phyloP scores from a whole-genome alignment of 345 rosid genomes.

The Litchi chinensis region DNA sequence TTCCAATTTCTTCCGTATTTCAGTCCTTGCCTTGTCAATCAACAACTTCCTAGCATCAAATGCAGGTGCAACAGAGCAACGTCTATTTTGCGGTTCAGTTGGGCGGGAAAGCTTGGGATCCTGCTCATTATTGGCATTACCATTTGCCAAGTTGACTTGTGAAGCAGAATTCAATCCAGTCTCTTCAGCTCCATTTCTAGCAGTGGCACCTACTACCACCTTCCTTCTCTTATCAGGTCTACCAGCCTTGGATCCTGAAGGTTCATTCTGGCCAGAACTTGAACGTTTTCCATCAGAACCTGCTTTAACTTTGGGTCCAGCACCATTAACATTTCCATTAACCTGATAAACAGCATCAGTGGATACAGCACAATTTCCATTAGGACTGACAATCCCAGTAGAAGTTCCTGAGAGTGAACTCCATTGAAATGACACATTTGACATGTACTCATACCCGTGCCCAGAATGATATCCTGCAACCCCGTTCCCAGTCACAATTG shows the following conservation, averaged over 20 bases:
- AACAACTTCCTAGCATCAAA: conserved; percentile 85
- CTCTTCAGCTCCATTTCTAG: conserved; percentile 62
- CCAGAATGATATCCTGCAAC: conserved; percentile 67
- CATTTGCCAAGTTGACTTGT: conserved; percentile 43
- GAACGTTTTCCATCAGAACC: conserved; percentile 56
- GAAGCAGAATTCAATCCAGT: conserved; percentile 40
- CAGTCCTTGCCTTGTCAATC: conserved; percentile 73
- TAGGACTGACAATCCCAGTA: conserved; percentile 54
- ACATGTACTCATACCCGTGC: conserved; percentile 75
- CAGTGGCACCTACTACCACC: conserved; percentile 47
- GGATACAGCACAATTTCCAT: conserved; percentile 52
- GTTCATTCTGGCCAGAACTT: conserved; percentile 32
- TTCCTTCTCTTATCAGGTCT: conserved; percentile 83
- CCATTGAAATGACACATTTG: conserved; percentile 82
- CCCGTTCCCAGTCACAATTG: conserved; percentile 59
- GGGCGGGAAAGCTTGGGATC: conserved; percentile 51
- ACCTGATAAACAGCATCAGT: conserved; percentile 55
- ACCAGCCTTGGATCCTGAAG: conserved; percentile 42
- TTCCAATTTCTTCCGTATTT: conserved; percentile 66
- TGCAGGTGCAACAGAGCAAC: conserved; percentile 57
- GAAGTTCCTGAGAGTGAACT: conserved; percentile 62
- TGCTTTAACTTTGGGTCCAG: conserved; percentile 48
- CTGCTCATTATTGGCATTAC: conserved; percentile 33
- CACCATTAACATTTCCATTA: conserved; percentile 47
- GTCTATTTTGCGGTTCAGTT: conserved; percentile 48